Base-by-base conservation (phyloP, 2,329 filamentous ascomycete genomes). In the Botrytis aclada region DNA sequence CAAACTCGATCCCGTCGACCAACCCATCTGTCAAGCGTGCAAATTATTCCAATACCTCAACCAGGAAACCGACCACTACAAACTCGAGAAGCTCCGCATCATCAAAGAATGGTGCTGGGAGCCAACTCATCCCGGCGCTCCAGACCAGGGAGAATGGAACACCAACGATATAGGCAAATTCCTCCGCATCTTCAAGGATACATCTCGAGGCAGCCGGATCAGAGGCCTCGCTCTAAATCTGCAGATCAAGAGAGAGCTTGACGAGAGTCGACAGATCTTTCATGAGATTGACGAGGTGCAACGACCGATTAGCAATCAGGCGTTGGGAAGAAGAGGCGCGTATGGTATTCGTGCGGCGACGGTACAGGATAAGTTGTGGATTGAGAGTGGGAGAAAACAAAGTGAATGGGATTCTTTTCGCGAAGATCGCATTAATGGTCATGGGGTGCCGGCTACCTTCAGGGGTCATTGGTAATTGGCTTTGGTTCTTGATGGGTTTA, bases 1-100 rank as follows among this genome's bases (percentile, higher is more conserved):
- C 41, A 56, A 60, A 3, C 18, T 70, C 3, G 32, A 54, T 5
- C 8, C 16, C 0, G 32, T 34, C 6, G 39, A 60, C 0, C 39
- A 37, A 10, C 41, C 67, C 0, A 37, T 6, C 2, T 79, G 78
- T 58, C 41, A 75, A 5, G 78, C 76, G 1, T 80, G 79, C 64
- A 70, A 69, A 22, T 60, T 80, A 1, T 70, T 22, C 6, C 5
- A 60, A 2, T n/a, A 63, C 14, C 71, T 79, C 6, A 43, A 74
- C 0, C 39, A 14, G 22, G 79, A 80, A 70, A 45, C 29, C 1
- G 79, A 80, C 39, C 79, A 80, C 29, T 78, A 75, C 62, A 80
- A 80, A 65, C 0, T 3, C 0, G 1, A 61, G 0, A 80, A 80
- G 47, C 74, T 76, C 9, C 37, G 32, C 10, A 73, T 79, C 8